Evolutionary conservation across 2,329 filamentous ascomycete genomes (phyloP), one percentile per base, ranked within the genome.

Genomic region (Clarireedia homoeocarpa): DNA sequence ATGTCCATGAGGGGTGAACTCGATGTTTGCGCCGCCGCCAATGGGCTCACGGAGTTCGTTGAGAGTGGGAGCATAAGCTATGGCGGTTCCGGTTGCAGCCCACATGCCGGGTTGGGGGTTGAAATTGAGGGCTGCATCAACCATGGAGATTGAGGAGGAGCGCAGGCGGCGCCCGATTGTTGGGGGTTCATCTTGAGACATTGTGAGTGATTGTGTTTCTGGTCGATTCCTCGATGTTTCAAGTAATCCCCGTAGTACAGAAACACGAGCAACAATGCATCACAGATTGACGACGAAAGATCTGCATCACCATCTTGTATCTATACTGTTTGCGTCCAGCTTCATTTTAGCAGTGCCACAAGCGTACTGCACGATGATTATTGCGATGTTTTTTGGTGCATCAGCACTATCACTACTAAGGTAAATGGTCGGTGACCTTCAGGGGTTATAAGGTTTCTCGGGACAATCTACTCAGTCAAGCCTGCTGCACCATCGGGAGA

Each of bases 81-180:
- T 63, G 17, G 57, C 59, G 4, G 58, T 59, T 5, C 61, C 56
- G 0, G 56, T 62, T 27, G 60, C 60, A 45, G 55, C 58, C 57
- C 61, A 62, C 53, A 61, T 63, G 12, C 60, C 57, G 2, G 54
- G 55, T 26, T 61, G 59, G 4, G 62, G 60, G 20, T 62, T 60
- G 44, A 59, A 61, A 30, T 59, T 59, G 15, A 61, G 40, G 20
- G 62, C 53, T 12, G 58, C 52, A 51, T 58, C 56, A 3, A 54
- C 55, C 3, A 58, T 30, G 40, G 56, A 58, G 26, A 57, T 2
- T 3, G 59, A 63, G 9, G 54, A 59, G 12, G 24, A 53, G 5
- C 61, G 56, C 7, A 61, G 42, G 3, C 57, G 58, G 10, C 4
- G 12, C 15, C 12, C 14, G 39, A 42, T 42, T 42, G 42, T 45